Evolutionary conservation across 805 yeast genomes (phyloP).

Genomic region (Candida sakaeoensis): DNA sequence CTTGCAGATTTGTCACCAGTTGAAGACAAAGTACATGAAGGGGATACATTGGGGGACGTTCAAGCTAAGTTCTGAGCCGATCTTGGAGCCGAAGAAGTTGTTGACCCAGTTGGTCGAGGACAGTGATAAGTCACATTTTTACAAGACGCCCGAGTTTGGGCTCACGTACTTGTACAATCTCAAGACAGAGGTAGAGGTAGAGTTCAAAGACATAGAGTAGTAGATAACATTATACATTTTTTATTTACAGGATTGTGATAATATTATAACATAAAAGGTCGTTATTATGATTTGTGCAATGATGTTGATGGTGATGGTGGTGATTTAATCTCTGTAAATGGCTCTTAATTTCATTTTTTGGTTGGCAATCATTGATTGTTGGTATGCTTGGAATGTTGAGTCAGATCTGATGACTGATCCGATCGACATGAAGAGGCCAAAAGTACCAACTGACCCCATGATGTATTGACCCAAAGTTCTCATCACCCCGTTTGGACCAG

Average conservation of each 20-base stretch:
- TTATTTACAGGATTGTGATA: slow-evolving; percentile 4
- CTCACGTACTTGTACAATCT: slow-evolving; percentile 55
- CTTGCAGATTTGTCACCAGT: slow-evolving; percentile 58
- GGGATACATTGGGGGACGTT: slow-evolving; percentile 99
- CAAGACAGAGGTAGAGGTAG: slow-evolving; percentile 15
- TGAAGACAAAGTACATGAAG: slow-evolving; percentile 58
- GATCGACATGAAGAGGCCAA: slow-evolving; percentile 93
- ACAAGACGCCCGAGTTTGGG: slow-evolving; percentile 73
- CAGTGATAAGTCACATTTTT: slow-evolving; percentile 33
- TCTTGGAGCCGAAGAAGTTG: slow-evolving; percentile 71
- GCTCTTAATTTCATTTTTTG: slow-evolving; percentile 29
- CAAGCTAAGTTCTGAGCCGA: slow-evolving; percentile 82
- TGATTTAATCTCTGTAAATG: slow-evolving; percentile 17
- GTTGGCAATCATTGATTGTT: slow-evolving; percentile 26
- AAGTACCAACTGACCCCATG: slow-evolving; percentile 94
- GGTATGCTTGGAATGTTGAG: slow-evolving; percentile 29
- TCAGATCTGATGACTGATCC: slow-evolving; percentile 91
- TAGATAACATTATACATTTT: slow-evolving; percentile 3
- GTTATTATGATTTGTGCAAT: no score
- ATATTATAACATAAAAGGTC: no score
- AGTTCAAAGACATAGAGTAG: slow-evolving; percentile 7
- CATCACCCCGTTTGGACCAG: slow-evolving; percentile 98
- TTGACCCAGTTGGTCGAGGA: slow-evolving; percentile 49
- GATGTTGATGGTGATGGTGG: background rate
- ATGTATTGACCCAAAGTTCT: slow-evolving; percentile 96